Evolutionary conservation across 305 asterid species (phyloP), one percentile per base, ranked within the genome.

Genomic region (Solanum aculeatissimum): DNA sequence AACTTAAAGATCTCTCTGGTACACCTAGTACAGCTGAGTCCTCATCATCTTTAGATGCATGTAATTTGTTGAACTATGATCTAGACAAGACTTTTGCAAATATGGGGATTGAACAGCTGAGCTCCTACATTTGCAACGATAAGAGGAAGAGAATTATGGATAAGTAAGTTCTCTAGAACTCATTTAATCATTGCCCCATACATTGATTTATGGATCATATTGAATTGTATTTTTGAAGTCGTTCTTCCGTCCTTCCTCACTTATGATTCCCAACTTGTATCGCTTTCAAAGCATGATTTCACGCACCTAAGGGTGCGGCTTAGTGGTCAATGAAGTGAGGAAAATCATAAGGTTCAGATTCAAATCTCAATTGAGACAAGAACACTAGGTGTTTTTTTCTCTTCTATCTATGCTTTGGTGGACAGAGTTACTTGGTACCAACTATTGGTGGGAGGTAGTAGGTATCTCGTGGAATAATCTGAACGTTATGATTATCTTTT

Each of bases 81-180:
- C 86, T 84, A 49, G 57, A 83, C 83, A 86, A 83, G 55, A 83
- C 83, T 86, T 93, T 87, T 82, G 86, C 85, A 21, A 86, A 53
- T 58, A 88, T 88, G 94, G 87, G 84, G 9, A n/a, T 89, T 70
- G 92, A 90, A 78, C 92, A 94, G 69, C 87, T 94, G 84, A 83
- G 77, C 88, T 85, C 86, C 45, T 92, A 83, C 85, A 83, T 93
- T 42, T 90, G 91, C 85, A 85, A 90, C n/a, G 87, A 89, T 83
- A 62, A 71, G 86, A 85, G 83, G 86, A 91, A 90, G 85, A 89
- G 89, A 89, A 82, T 86, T 18, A 53, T 86, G 62, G 89, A 92
- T 49, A 82, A 80, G 98, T 94, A 87, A 92, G 95, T 92, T 60
- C 66, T 82, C 38, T 72, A 47, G 10, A 25, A 5, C 57, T 43